Evolutionary conservation across 768 basidiomycete species (phyloP).

Genomic region (Boletus fagicola): DNA sequence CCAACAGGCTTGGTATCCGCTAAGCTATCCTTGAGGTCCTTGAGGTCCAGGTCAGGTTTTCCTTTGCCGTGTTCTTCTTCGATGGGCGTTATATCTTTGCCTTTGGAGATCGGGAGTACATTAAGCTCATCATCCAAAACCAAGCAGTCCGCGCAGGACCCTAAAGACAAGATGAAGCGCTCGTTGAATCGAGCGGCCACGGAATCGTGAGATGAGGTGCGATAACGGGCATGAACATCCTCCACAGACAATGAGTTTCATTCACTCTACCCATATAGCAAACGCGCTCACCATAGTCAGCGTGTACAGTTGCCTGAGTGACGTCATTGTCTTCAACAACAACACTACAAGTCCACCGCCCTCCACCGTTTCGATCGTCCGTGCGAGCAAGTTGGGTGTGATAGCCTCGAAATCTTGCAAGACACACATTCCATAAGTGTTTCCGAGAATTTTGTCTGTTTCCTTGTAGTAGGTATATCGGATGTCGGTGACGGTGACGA

Average conservation of each 20-base stretch:
- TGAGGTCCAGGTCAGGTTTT: conserved; percentile 62
- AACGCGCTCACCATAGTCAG: conserved; percentile 69
- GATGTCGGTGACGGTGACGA: conserved; percentile 98
- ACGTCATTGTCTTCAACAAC: conserved; percentile 92
- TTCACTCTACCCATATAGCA: background rate
- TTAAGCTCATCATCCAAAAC: conserved; percentile 98
- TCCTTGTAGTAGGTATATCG: conserved; percentile 99
- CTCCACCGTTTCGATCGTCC: conserved; percentile 98
- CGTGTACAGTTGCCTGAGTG: conserved; percentile 85
- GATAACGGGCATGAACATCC: conserved; percentile 95
- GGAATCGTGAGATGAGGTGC: conserved; percentile 86
- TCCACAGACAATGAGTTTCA: conserved; percentile 31
- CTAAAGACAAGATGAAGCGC: conserved; percentile 95
- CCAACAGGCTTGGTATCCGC: conserved; percentile 84
- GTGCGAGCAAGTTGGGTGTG: conserved; percentile 93
- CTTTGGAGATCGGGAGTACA: conserved; percentile 91
- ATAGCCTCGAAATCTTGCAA: conserved; percentile 98
- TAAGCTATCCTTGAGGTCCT: conserved; percentile 73
- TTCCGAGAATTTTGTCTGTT: conserved; percentile 93
- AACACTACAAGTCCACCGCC: conserved; percentile 90
- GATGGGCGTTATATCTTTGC: conserved; percentile 83
- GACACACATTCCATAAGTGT: conserved; percentile 96
- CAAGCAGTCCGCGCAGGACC: conserved; percentile 88
- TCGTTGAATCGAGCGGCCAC: conserved; percentile 97
- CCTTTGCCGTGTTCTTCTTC: conserved; percentile 49